Evolutionary conservation across 2,329 filamentous ascomycete species (phyloP), one percentile per base, ranked within the genome.

Genomic region (Penicillium sp.): DNA sequence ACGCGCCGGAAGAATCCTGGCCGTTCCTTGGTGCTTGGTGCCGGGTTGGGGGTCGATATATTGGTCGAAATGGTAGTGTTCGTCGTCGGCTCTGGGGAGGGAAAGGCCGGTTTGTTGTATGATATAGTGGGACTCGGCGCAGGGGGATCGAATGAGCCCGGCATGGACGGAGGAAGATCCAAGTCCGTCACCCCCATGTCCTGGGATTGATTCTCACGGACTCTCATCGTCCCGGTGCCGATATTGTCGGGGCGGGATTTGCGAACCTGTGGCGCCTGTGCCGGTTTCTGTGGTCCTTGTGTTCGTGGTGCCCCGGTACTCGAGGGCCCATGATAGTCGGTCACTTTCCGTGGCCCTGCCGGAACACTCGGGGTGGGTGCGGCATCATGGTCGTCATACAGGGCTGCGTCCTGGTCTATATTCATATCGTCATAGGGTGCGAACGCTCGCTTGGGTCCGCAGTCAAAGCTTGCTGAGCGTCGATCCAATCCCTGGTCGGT

Each of bases 1-100:
- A 97, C 90, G 59, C 93, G 86, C 65, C 91, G 86, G 78, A 97
- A 97, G 78, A 99, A 97, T 18, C 94, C 92, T 8, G 85, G 90
- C 54, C 86, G 86, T 67, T 91, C 87, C 69, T 89, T 90, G 49
- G 79, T 78, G 13, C n/a, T 52, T 36, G 54, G 14, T 8, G 40
- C 24, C 16, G 43, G 7, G 34, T 5, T 32, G 24, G 32, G 36
- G 24, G 24, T 38, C 1, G 42, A 29, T 14, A 11, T 45, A 8
- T 47, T 59, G 16, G 57, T 51, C 2, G 52, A 57, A 14, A 59
- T 63, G 11, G 56, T 57, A 21, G 60, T 60, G 14, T 27, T 51
- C 22, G 52, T 77, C 58, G 68, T 77, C 58, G 74, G 73, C 59
- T 68, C 77, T 57, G 70, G 72, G 57, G 70, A 72, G 40, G 72